Conservation (phyloP, 2,329 filamentous ascomycete species). For the Lachnellula suecica region DNA sequence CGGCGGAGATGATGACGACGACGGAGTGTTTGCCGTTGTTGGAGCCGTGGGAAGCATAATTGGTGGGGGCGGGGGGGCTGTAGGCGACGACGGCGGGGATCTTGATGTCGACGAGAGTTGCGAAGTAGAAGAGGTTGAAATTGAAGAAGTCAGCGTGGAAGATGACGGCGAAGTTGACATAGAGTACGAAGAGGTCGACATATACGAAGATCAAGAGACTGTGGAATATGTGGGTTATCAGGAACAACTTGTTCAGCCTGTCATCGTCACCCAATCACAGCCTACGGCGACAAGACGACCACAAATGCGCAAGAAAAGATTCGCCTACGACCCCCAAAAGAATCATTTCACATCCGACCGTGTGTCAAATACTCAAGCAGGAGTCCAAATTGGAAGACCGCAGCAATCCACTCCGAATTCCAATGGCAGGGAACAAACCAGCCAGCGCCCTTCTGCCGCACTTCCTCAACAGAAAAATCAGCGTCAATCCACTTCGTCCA, state of each 20-base stretch:
- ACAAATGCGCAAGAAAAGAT: not conserved
- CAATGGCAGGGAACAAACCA: not conserved
- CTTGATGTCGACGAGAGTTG: not conserved
- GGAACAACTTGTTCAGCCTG: not conserved
- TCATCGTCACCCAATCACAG: not conserved
- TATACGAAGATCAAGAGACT: not conserved
- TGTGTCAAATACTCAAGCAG: no score
- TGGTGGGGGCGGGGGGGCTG: not conserved
- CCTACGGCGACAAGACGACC: not conserved
- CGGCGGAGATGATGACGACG: not conserved
- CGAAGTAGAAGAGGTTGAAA: not conserved
- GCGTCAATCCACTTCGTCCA: no score
- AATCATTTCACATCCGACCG: no score
- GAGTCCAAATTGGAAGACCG: not conserved
- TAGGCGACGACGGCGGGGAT: not conserved
- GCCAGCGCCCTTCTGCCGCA: not conserved
- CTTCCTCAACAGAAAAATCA: not conserved
- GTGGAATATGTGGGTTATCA: not conserved
- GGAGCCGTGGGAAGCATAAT: not conserved
- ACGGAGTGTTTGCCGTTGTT: not conserved
- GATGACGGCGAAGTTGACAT: not conserved
- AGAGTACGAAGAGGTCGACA: not conserved
- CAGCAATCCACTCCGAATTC: not conserved
- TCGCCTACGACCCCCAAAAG: no score
- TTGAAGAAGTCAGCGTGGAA: not conserved